phyloP scores from a whole-genome alignment of 306 rosid species.

The Abrus pulchellus region DNA sequence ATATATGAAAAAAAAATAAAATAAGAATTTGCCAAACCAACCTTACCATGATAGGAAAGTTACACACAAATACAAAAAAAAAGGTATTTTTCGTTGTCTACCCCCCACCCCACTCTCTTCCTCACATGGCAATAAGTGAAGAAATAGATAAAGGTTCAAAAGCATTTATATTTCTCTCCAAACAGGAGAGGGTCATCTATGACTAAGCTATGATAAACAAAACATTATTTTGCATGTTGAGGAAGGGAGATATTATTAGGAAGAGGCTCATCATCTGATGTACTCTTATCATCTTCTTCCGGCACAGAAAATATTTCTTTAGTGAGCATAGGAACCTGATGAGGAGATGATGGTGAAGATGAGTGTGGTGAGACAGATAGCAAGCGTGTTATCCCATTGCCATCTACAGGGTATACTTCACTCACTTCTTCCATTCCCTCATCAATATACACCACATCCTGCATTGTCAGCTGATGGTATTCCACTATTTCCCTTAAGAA shows the following conservation, averaged over 20 bases:
- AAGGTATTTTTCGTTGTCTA: constrained; percentile 25
- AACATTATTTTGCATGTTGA: constrained; percentile 52
- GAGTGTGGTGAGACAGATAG: constrained; percentile 63
- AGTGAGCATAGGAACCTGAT: constrained; percentile 43
- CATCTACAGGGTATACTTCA: constrained; percentile 73
- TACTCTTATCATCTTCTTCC: constrained; percentile 53
- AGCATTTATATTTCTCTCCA: constrained; percentile 40
- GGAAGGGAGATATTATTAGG: constrained; percentile 40
- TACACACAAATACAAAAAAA: constrained; percentile 44
- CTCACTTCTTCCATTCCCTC: constrained; percentile 92
- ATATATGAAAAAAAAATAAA: neutral
- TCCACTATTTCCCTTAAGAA: constrained; percentile 96
- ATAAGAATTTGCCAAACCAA: constrained; percentile 46
- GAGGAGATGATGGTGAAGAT: constrained; percentile 58
- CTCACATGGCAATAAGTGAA: constrained; percentile 42
- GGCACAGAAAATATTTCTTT: constrained; percentile 54
- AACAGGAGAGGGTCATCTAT: constrained; percentile 50
- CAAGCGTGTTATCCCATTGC: constrained; percentile 51
- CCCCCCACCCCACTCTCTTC: constrained; percentile 16
- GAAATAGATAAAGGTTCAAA: constrained; percentile 45
- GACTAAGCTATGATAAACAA: constrained; percentile 49
- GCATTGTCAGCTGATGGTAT: constrained; percentile 96
- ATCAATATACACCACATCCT: constrained; percentile 87
- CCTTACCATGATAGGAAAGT: constrained; percentile 40
- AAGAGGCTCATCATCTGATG: constrained; percentile 52